phyloP scores from a whole-genome alignment of 306 rosid species.

The Corylus heterophylla region DNA sequence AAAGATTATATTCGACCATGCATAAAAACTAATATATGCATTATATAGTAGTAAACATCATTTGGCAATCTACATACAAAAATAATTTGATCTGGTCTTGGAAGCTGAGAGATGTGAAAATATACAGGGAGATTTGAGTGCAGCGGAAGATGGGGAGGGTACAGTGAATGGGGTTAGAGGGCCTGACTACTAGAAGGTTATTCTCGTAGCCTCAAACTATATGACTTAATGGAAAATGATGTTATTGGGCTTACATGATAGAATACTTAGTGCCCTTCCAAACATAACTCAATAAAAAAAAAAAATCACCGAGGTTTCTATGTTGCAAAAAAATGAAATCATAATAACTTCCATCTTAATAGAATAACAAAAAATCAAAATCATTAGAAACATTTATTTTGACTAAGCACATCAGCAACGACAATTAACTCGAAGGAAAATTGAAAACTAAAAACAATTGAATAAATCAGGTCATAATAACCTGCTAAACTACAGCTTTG shows the following conservation, averaged over 20 bases:
- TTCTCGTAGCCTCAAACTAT: neutral
- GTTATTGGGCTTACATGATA: neutral
- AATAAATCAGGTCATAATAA: neutral
- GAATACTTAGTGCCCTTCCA: neutral
- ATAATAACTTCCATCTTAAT: too few relatives aligned
- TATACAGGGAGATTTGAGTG: neutral
- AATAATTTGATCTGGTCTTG: neutral
- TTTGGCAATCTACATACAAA: neutral
- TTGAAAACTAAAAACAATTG: neutral
- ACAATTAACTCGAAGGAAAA: neutral
- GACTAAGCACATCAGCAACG: neutral
- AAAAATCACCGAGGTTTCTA: neutral
- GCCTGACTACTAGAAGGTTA: neutral
- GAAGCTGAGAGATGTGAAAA: neutral
- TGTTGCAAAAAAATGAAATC: neutral
- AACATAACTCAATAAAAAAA: neutral
- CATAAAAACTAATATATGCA: neutral
- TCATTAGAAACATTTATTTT: neutral
- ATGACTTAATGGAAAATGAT: neutral
- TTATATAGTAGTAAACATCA: neutral
- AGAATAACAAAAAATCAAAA: too few relatives aligned
- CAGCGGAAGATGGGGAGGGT: neutral
- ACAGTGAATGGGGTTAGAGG: neutral
- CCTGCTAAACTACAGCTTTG: neutral
- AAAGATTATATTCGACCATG: slow-evolving; percentile 9